Conservation (phyloP, 176 grass and related monocot species). For the Phoenix dactylifera region DNA sequence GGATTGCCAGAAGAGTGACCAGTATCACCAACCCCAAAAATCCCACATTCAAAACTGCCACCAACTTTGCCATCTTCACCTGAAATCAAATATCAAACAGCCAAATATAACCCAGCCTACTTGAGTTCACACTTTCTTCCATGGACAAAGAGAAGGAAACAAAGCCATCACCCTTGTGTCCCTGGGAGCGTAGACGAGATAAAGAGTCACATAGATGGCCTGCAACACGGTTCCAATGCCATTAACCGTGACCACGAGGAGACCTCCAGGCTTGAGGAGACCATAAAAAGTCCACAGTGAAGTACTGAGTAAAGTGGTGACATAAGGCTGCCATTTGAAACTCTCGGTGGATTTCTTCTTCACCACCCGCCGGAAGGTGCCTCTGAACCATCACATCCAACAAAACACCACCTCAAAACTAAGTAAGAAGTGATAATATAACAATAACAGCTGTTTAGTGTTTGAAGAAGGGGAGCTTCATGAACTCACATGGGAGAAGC, state of each 20-base stretch:
- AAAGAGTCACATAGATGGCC: slow-evolving; percentile 10
- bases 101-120: not conserved
- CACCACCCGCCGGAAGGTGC: slow-evolving; percentile 3
- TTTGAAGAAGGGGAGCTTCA: not conserved
- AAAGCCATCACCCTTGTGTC: not conserved
- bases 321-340: slow-evolving; percentile 2
- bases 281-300: slow-evolving; percentile 9
- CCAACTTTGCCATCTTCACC: slow-evolving; percentile 32
- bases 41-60: slow-evolving; percentile 28
- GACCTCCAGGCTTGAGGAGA: slow-evolving; percentile 6
- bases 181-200: slow-evolving; percentile 1
- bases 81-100: slow-evolving; percentile 1
- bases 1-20: slow-evolving; percentile 25
- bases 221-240: not conserved
- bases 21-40: slow-evolving; percentile 37
- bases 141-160: not conserved
- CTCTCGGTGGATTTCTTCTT: slow-evolving; percentile 4
- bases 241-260: slow-evolving; percentile 8
- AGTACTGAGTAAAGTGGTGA: slow-evolving; percentile 1
- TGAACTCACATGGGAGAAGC: slow-evolving; percentile 56
- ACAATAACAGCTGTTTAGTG: no score
- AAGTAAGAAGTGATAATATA: no score
- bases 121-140: not conserved
- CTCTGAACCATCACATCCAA: not conserved
- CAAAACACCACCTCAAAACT: no score